Evolutionary conservation across 805 yeast genomes (phyloP).

Genomic region (Candida mattraensis): DNA sequence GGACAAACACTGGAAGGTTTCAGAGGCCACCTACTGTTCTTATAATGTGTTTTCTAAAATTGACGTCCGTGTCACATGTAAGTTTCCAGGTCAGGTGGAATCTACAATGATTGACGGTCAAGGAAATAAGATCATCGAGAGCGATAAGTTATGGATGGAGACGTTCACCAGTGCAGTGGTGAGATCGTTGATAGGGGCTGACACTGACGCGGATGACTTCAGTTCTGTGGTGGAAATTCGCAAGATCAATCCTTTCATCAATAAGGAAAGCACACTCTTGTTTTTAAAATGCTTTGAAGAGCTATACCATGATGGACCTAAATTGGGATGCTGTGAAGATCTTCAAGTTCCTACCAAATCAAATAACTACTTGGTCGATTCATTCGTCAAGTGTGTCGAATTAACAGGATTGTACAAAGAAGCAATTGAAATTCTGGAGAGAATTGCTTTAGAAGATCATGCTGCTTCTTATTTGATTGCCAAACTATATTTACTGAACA

Average conservation of each 20-base stretch:
- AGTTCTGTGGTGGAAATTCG: conserved; percentile 79
- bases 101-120: conserved; percentile 49
- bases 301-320: conserved; percentile 65
- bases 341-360: conserved; percentile 65
- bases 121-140: conserved; percentile 55
- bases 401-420: conserved; percentile 63
- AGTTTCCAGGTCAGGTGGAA: conserved; percentile 73
- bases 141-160: conserved; percentile 55
- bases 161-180: conserved; percentile 70
- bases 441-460: conserved; percentile 52
- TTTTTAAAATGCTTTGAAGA: conserved; percentile 67
- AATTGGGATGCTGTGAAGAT: conserved; percentile 63
- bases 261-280: conserved; percentile 44
- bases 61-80: conserved; percentile 72
- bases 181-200: conserved; percentile 65
- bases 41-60: conserved; percentile 61
- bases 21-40: conserved; percentile 67
- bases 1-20: conserved; percentile 64
- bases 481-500: conserved; percentile 48
- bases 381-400: conserved; percentile 62
- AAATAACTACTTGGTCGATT: conserved; percentile 72
- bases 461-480: conserved; percentile 59
- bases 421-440: conserved; percentile 58
- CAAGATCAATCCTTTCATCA: conserved; percentile 71
- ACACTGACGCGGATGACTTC: conserved; percentile 70